phyloP scores from a whole-genome alignment of 768 basidiomycete species.

The Suillus subluteus region DNA sequence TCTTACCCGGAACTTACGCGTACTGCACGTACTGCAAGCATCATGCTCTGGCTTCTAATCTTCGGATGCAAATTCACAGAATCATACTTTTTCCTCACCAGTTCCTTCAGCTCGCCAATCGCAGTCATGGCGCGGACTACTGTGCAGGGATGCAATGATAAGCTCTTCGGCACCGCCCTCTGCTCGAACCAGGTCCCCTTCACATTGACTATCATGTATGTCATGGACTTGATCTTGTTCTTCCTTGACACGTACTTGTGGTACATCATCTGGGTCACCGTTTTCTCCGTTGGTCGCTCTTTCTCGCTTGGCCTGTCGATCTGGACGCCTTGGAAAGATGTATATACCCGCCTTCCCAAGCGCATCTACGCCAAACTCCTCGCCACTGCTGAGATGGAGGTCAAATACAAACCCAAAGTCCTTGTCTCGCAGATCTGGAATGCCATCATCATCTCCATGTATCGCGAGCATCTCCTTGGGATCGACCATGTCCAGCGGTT shows the following conservation, averaged over 20 bases:
- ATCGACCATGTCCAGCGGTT: constrained; percentile 98
- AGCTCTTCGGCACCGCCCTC: constrained; percentile 74
- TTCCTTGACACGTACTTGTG: constrained; percentile 99
- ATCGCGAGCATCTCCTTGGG: constrained; percentile 95
- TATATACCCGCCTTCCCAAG: constrained; percentile 94
- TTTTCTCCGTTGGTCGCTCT: constrained; percentile 88
- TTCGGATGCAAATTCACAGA: constrained; percentile 97
- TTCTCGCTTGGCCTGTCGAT: constrained; percentile 94
- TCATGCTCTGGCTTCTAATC: constrained; percentile 87
- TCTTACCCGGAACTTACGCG: constrained; percentile 85
- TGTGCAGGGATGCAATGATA: constrained; percentile 89
- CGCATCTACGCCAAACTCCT: constrained; percentile 97
- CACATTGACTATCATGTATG: constrained; percentile 96
- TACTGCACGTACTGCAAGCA: constrained; percentile 78
- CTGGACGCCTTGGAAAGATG: constrained; percentile 99
- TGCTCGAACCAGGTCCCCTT: constrained; percentile 95
- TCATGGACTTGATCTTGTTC: constrained; percentile 98
- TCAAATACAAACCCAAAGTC: constrained; percentile 99
- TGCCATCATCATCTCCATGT: constrained; percentile 99
- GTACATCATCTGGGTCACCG: constrained; percentile 99
- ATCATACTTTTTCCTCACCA: constrained; percentile 97
- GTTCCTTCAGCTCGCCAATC: constrained; percentile 96
- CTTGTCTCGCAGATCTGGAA: constrained; percentile 99
- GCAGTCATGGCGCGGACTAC: constrained; percentile 96
- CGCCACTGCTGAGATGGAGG: constrained; percentile 96